A percentile compares a stretch with the other conserved stretches of the same genome.
Conservation (phyloP, 176 grass and related monocot species). For the Carex kokanica region DNA sequence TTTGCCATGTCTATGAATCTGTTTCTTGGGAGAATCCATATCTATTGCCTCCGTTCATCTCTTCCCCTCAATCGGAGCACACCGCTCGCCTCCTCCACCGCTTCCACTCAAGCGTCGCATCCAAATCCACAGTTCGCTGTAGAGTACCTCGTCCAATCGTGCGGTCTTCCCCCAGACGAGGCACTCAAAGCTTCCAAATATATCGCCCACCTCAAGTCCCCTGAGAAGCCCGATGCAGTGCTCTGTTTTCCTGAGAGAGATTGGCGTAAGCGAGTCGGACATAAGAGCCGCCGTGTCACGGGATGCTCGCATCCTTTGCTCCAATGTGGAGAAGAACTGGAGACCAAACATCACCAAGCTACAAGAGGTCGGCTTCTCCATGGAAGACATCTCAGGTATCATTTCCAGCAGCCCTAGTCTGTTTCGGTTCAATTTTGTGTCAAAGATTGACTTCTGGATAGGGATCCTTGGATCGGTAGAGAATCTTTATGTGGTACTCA, state of each 20-base stretch:
- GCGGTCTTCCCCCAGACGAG: background rate
- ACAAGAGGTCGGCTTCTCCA: background rate
- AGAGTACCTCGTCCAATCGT: background rate
- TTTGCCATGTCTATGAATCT: background rate
- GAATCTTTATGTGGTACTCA: background rate
- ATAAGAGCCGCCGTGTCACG: background rate
- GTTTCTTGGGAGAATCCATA: background rate
- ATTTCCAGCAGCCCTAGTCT: background rate
- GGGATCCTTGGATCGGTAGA: conserved; percentile 7
- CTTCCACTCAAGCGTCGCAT: background rate
- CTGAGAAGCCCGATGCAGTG: background rate
- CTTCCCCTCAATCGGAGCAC: background rate
- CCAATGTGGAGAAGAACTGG: background rate
- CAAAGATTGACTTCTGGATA: conserved; percentile 34
- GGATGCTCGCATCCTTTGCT: background rate
- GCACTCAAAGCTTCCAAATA: background rate
- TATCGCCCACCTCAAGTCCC: background rate
- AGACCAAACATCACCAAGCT: background rate
- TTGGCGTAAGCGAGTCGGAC: background rate
- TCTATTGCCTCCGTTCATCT: background rate
- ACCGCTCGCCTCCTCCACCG: background rate
- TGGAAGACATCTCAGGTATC: background rate
- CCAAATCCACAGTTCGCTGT: background rate
- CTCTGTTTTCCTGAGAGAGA: background rate
- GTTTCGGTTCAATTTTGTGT: background rate